Evolutionary conservation across 2,329 filamentous ascomycete genomes (phyloP).

Genomic region (Fusarium nanum): DNA sequence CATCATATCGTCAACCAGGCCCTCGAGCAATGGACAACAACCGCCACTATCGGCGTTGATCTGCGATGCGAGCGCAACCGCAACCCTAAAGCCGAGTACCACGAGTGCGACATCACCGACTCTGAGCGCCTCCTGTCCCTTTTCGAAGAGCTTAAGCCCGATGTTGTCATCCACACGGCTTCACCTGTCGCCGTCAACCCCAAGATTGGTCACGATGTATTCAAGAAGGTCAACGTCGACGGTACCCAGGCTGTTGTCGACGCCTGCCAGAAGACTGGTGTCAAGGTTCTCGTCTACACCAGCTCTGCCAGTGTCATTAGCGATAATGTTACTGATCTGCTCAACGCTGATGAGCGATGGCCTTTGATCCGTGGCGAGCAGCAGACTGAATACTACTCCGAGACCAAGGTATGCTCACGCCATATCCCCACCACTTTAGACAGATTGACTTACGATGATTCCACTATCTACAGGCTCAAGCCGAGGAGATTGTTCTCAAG

Average conservation of each 20-base stretch:
- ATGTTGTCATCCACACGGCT: constrained; percentile 92
- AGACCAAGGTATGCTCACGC: constrained; percentile 77
- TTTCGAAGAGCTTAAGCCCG: constrained; percentile 75
- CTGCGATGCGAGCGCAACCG: constrained; percentile 78
- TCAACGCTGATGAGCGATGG: constrained; percentile 87
- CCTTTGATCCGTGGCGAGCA: constrained; percentile 77
- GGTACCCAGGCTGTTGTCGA: constrained; percentile 84
- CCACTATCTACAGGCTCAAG: constrained; percentile 67
- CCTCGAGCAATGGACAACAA: constrained; percentile 63
- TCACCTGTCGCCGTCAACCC: constrained; percentile 71
- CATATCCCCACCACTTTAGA: neutral
- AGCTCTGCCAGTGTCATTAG: constrained; percentile 88
- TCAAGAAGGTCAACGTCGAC: constrained; percentile 87
- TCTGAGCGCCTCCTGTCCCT: constrained; percentile 68
- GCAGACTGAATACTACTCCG: constrained; percentile 86
- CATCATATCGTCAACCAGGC: constrained; percentile 83
- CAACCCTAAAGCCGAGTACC: constrained; percentile 69
- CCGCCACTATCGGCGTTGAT: constrained; percentile 76
- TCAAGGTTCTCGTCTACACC: constrained; percentile 89
- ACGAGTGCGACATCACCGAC: constrained; percentile 83
- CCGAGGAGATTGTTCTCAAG: constrained; percentile 82
- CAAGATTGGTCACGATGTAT: constrained; percentile 68
- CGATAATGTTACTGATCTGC: constrained; percentile 81
- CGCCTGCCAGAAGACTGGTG: constrained; percentile 75
- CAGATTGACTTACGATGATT: neutral